Conservation (phyloP, 495 filamentous ascomycete genomes). For the Daldinia loculata region DNA sequence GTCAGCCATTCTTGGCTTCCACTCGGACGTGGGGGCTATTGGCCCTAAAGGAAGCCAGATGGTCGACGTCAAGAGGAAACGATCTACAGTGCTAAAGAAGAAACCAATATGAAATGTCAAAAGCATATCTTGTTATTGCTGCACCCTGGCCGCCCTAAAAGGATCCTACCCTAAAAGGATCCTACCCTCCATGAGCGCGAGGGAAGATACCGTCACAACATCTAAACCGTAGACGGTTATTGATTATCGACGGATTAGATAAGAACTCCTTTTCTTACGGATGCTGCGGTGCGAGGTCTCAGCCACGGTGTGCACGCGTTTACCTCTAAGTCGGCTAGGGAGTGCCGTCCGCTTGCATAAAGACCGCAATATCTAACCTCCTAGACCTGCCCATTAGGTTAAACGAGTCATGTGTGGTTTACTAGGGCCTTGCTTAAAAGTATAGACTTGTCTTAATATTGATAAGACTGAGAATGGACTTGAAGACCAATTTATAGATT, state of each 20-base stretch:
- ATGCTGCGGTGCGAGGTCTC: conserved; percentile 36
- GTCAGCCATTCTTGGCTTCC: conserved; percentile 7
- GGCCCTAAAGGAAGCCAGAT: background rate
- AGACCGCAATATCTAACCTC: background rate
- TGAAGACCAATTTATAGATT: background rate
- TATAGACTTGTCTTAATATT: background rate
- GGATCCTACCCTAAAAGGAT: conserved; percentile 22
- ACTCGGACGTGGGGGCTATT: conserved; percentile 11
- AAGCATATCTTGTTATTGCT: conserved; percentile 6
- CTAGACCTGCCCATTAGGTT: background rate
- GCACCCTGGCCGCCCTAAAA: conserved; percentile 7
- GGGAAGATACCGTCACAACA: background rate
- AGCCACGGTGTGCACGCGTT: conserved; percentile 37
- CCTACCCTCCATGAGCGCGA: conserved; percentile 10
- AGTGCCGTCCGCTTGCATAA: conserved; percentile 18
- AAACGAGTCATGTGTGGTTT: background rate
- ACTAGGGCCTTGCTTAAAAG: background rate
- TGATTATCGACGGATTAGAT: conserved; percentile 13
- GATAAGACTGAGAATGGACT: background rate
- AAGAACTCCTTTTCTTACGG: conserved; percentile 6
- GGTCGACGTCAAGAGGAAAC: conserved; percentile 12
- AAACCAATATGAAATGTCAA: conserved; percentile 1
- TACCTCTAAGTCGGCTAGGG: conserved; percentile 5
- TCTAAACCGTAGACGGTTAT: background rate
- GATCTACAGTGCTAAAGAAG: conserved; percentile 28